Base-by-base conservation (phyloP, 768 basidiomycete genomes). In the Ramaria sp. region DNA sequence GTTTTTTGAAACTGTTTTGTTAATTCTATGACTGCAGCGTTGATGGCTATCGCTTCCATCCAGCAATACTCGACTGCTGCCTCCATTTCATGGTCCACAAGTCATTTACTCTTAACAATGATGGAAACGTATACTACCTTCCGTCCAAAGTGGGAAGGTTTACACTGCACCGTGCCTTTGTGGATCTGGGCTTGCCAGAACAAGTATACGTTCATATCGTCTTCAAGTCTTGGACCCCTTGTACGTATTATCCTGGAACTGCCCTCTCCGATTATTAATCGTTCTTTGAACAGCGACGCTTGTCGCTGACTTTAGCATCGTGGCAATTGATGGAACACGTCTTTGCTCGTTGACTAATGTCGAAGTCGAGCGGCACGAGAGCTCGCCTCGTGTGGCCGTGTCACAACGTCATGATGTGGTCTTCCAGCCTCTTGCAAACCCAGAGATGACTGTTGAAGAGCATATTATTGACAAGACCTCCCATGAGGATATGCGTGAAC, bases 41-140 rank as follows among this genome's bases (percentile, higher is more conserved):
- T 12, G 50, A 55, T 12, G 60, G 63, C n/a, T 69, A 70, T 51
- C 25, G 62, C 45, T 56, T 70, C 13, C 66, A 71, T 51, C 70
- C 71, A 2, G 68, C 69, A 2, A 65, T 71, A 18, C 56, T 74
- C 5, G 72, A 73, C 52, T 64, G 67, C 1, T 67, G 66, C 37
- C 43, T 73, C 3, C 71, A 72, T 28, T 59, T 65, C 39, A 53
- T 63, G 8, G 61, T 67, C 2, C 66, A 70, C 53, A 64, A 62
- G 22, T 50, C 61, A 1, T 59, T 71, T 53, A 66, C 65, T 10
- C 65, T 65, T 5, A 62, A 66, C 49, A 55, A 55, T 22, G 66
- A 68, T 48, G 56, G 55, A 8, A 63, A 59, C 37, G 59, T 58
- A 22, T 70, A 67, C 59, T 70, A 66, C 49, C 62, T 70, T 13